Percentiles rank a stretch among this genome's conserved stretches.
Conservation (phyloP, 306 rosid genomes). For the Canavalia gladiata region DNA sequence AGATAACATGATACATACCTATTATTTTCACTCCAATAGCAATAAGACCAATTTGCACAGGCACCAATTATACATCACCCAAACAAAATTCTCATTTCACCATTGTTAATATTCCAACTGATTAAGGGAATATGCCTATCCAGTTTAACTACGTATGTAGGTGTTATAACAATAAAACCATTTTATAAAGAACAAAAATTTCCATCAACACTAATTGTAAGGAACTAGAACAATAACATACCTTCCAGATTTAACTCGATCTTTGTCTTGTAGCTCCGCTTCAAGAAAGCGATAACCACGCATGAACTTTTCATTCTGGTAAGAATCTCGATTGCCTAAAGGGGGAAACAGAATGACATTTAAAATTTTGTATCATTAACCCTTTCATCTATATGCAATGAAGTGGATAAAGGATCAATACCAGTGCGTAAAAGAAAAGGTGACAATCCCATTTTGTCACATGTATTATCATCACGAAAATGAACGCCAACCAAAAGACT, state of each 20-base stretch:
- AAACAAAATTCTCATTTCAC: neutral
- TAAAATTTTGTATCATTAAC: constrained; percentile 28
- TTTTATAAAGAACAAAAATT: constrained; percentile 1
- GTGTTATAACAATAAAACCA: constrained; percentile 7
- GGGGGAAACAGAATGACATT: constrained; percentile 20
- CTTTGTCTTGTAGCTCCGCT: constrained; percentile 96
- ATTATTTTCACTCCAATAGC: constrained; percentile 1
- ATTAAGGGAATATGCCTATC: constrained; percentile 24
- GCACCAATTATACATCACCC: neutral
- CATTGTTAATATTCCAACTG: constrained; percentile 1
- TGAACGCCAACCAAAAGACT: constrained; percentile 98
- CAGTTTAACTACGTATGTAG: neutral
- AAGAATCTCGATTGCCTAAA: constrained; percentile 82
- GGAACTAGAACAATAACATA: constrained; percentile 52
- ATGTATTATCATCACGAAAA: constrained; percentile 80
- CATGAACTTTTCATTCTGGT: constrained; percentile 86
- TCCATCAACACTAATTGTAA: neutral
- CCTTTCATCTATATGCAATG: neutral
- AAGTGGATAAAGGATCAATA: constrained; percentile 50
- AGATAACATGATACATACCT: constrained; percentile 30
- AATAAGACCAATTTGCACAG: neutral
- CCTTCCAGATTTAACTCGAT: constrained; percentile 93
- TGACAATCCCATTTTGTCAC: constrained; percentile 87
- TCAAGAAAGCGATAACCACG: constrained; percentile 94
- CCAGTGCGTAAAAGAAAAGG: constrained; percentile 92